phyloP scores from a whole-genome alignment of 371 early-diverging fungal species.

The Gilbertella persicaria region DNA sequence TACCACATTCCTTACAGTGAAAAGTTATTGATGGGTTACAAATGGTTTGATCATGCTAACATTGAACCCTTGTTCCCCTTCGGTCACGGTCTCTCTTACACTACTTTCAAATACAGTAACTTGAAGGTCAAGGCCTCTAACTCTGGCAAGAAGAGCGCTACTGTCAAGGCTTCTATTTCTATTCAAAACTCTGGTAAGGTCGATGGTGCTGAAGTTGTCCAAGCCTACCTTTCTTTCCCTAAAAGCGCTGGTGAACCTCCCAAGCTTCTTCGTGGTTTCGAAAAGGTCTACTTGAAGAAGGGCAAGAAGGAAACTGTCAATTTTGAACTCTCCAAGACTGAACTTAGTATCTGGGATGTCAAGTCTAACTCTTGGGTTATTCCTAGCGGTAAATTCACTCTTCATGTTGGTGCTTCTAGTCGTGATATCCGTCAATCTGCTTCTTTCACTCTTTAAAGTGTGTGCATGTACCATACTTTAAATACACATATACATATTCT shows the following conservation, averaged over 20 bases:
- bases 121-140: slow-evolving; percentile 18
- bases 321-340: slow-evolving; percentile 37
- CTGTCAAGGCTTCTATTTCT: slow-evolving; percentile 32
- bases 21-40: slow-evolving; percentile 57
- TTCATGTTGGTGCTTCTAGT: slow-evolving; percentile 53
- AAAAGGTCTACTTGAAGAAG: slow-evolving; percentile 43
- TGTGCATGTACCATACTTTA: too few relatives aligned
- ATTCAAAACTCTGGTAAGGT: slow-evolving; percentile 51
- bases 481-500: too few relatives aligned
- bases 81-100: slow-evolving; percentile 68
- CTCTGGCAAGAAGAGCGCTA: not conserved
- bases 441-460: slow-evolving; percentile 16
- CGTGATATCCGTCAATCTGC: slow-evolving; percentile 46
- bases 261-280: slow-evolving; percentile 58
- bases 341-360: slow-evolving; percentile 52
- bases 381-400: slow-evolving; percentile 44
- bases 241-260: slow-evolving; percentile 47
- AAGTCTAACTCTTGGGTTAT: slow-evolving; percentile 36
- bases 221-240: slow-evolving; percentile 59
- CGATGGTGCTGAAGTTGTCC: slow-evolving; percentile 60
- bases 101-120: slow-evolving; percentile 51
- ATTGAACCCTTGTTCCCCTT: slow-evolving; percentile 58
- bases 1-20: slow-evolving; percentile 45
- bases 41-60: slow-evolving; percentile 46
- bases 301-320: slow-evolving; percentile 28